These are phyloP conservation scores for Talaromyces rugulosus DNA, from an alignment of 2,329 filamentous ascomycete species.

Conservation along the genomic window DNA sequence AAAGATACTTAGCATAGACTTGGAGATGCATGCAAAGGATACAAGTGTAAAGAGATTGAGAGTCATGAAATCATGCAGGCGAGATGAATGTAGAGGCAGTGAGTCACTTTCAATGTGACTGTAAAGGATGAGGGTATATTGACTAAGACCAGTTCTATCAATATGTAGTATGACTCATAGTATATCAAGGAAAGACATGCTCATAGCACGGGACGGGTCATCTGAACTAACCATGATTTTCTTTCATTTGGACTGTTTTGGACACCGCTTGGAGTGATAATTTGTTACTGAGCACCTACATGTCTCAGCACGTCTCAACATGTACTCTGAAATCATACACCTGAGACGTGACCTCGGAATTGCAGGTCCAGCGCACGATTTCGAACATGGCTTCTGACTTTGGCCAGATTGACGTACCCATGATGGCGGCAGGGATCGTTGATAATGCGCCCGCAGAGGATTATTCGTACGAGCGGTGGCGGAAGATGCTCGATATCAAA, in stretches of 20 bases:
- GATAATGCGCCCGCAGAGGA: conserved; percentile 31
- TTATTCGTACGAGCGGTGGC: conserved; percentile 30
- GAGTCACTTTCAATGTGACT: neutral
- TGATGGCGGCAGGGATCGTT: conserved; percentile 39
- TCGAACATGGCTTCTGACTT: conserved; percentile 29
- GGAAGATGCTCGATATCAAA: conserved; percentile 34
- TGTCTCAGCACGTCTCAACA: conserved; percentile 13
- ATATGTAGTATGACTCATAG: too few species aligned
- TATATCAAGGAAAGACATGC: too few species aligned
- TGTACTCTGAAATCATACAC: conserved; percentile 34
- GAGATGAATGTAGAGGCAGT: neutral
- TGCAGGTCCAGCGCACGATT: conserved; percentile 33
- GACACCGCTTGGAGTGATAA: too few species aligned
- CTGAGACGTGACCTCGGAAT: conserved; percentile 36
- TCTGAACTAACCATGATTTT: too few species aligned
- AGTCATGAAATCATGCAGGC: neutral
- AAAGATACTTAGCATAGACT: neutral
- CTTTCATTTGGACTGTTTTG: too few species aligned
- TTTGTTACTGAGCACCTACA: conserved; percentile 12
- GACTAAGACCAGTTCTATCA: too few species aligned
- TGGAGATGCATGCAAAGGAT: neutral
- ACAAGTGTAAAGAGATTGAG: neutral
- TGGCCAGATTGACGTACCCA: conserved; percentile 35
- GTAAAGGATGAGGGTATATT: too few species aligned
- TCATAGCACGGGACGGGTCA: too few species aligned